Percentiles rank a stretch among this genome's conserved stretches.
phyloP scores from a whole-genome alignment of 345 rosid species.

The Gossypium thurberi region DNA sequence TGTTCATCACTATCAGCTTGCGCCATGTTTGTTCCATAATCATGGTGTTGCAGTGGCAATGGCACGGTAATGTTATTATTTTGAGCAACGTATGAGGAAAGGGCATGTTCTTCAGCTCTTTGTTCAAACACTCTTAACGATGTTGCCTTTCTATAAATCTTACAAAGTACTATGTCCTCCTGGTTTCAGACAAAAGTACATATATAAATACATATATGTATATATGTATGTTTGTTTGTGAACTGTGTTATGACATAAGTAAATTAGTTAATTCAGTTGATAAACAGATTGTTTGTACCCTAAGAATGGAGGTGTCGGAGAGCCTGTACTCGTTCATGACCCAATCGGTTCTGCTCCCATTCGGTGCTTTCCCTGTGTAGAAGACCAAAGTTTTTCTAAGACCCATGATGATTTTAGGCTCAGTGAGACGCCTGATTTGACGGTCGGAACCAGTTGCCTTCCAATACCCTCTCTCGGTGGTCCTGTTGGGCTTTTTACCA shows the following conservation, averaged over 20 bases:
- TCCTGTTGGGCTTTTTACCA: slow-evolving; percentile 24
- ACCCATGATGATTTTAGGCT: slow-evolving; percentile 20
- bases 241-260: background rate
- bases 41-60: background rate
- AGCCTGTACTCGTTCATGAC: slow-evolving; percentile 35
- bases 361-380: slow-evolving; percentile 30
- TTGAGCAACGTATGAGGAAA: background rate
- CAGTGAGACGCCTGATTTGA: slow-evolving; percentile 11
- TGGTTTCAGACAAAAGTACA: background rate
- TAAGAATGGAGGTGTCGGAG: background rate
- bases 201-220: too few relatives aligned
- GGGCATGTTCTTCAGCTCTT: slow-evolving; percentile 20
- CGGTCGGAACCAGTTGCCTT: slow-evolving; percentile 34
- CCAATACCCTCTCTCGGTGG: slow-evolving; percentile 25
- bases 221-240: too few relatives aligned
- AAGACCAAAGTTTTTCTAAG: slow-evolving; percentile 30
- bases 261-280: background rate
- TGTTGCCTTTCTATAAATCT: slow-evolving; percentile 32
- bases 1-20: background rate
- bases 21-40: background rate
- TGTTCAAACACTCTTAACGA: slow-evolving; percentile 31
- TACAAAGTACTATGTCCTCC: slow-evolving; percentile 33
- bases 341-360: slow-evolving; percentile 35
- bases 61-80: background rate
- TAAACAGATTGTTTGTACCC: background rate